These are phyloP conservation scores for Rugosomyces carneus DNA, from an alignment of 1,284 basidiomycete genomes.

Conservation along the genomic window DNA sequence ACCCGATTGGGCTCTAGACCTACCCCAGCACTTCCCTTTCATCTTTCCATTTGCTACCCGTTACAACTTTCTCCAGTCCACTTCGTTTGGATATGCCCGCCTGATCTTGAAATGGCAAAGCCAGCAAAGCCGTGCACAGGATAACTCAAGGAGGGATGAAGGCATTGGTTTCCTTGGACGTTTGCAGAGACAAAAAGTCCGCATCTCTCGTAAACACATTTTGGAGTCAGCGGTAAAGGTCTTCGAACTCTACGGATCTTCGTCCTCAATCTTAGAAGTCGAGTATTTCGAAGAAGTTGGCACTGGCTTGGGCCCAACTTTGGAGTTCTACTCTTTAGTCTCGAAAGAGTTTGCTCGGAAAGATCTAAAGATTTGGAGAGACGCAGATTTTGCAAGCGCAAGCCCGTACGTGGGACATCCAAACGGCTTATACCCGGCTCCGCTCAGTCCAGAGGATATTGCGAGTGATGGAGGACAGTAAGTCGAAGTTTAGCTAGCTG, in stretches of 20 bases:
- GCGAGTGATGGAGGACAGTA: constrained; percentile 67
- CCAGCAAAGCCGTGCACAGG: constrained; percentile 69
- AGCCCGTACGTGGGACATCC: constrained; percentile 77
- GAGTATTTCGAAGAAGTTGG: constrained; percentile 99
- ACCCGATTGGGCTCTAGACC: constrained; percentile 93
- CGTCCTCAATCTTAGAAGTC: constrained; percentile 90
- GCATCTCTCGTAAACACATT: constrained; percentile 91
- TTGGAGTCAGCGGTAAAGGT: constrained; percentile 98
- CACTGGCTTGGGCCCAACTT: constrained; percentile 95
- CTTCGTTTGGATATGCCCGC: constrained; percentile 94
- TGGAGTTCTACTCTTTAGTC: constrained; percentile 95
- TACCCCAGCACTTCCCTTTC: constrained; percentile 95
- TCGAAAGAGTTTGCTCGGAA: constrained; percentile 89
- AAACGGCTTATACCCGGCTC: constrained; percentile 84
- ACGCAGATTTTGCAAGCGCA: constrained; percentile 62
- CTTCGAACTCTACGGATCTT: constrained; percentile 94
- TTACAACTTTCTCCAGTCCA: constrained; percentile 95
- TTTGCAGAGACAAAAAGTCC: constrained; percentile 92
- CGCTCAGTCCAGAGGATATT: constrained; percentile 62
- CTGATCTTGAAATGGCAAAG: constrained; percentile 89
- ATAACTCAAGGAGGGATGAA: constrained; percentile 78
- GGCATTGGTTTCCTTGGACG: constrained; percentile 89
- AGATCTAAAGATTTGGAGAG: constrained; percentile 87
- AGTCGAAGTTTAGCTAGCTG: constrained; percentile 24
- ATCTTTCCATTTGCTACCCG: constrained; percentile 97